Evolutionary conservation across 2,329 filamentous ascomycete genomes (phyloP).

Genomic region (Colletotrichum godetiae): DNA sequence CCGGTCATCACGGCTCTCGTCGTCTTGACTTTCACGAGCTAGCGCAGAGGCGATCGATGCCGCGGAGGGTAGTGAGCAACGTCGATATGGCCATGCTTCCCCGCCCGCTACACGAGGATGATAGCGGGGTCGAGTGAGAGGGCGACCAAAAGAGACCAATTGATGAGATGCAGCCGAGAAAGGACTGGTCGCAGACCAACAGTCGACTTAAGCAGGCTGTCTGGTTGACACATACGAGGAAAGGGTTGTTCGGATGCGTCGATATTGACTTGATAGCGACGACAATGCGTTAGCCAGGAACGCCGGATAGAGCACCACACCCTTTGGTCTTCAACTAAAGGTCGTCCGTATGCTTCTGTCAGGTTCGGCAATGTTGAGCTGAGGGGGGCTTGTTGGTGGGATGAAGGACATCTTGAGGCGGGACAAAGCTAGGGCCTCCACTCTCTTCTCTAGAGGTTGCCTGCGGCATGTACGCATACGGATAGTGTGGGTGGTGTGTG

Average conservation of each 20-base stretch:
- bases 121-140: conserved; percentile 17
- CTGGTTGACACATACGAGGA: conserved; percentile 17
- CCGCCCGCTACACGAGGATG: conserved; percentile 7
- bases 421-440: background rate
- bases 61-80: background rate
- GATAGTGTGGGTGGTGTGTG: background rate
- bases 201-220: background rate
- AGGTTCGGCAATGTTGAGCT: conserved; percentile 13
- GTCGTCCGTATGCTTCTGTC: background rate
- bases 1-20: background rate
- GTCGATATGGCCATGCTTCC: background rate
- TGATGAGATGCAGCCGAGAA: conserved; percentile 14
- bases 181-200: background rate
- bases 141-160: conserved; percentile 23
- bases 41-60: conserved; percentile 12
- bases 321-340: background rate
- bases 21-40: conserved; percentile 17
- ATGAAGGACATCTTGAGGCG: background rate
- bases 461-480: background rate
- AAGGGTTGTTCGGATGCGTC: conserved; percentile 20
- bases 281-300: conserved; percentile 33
- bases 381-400: background rate
- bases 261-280: conserved; percentile 9
- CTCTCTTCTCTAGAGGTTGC: background rate
- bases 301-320: conserved; percentile 21